These are phyloP conservation scores for Trametes elegans DNA, from an alignment of 768 basidiomycete genomes.

Conservation along the genomic window DNA sequence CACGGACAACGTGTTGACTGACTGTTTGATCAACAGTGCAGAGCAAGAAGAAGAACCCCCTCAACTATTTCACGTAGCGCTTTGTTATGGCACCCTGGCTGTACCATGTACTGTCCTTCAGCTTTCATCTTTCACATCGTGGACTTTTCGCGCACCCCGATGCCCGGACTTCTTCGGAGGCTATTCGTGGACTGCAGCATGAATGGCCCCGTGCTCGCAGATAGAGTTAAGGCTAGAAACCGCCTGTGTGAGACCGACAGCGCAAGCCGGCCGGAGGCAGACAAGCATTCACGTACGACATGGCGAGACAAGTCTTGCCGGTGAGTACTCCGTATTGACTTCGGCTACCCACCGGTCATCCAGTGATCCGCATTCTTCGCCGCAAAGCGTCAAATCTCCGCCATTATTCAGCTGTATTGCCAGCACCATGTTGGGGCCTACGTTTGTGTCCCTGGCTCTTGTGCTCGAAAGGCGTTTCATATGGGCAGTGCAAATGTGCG, in stretches of 20 bases:
- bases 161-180: constrained; percentile 7
- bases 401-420: not conserved
- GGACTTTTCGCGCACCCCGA: constrained; percentile 7
- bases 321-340: not conserved
- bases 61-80: constrained; percentile 88
- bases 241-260: not conserved
- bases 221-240: constrained; percentile 13
- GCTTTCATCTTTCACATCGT: constrained; percentile 9
- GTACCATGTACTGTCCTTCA: constrained; percentile 13
- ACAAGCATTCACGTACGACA: not conserved
- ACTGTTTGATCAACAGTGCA: constrained; percentile 61
- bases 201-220: constrained; percentile 6
- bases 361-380: not conserved
- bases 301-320: not conserved
- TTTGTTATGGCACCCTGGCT: constrained; percentile 2
- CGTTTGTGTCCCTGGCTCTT: too few relatives aligned
- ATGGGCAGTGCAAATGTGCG: too few relatives aligned
- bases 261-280: not conserved
- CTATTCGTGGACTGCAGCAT: not conserved
- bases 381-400: not conserved
- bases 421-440: too few relatives aligned
- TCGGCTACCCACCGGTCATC: not conserved
- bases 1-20: constrained; percentile 26
- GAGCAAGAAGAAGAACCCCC: constrained; percentile 99
- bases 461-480: too few relatives aligned